Evolutionary conservation across 352 stramenopile species (phyloP).

Genomic region (Phytophthora pinifolia): DNA sequence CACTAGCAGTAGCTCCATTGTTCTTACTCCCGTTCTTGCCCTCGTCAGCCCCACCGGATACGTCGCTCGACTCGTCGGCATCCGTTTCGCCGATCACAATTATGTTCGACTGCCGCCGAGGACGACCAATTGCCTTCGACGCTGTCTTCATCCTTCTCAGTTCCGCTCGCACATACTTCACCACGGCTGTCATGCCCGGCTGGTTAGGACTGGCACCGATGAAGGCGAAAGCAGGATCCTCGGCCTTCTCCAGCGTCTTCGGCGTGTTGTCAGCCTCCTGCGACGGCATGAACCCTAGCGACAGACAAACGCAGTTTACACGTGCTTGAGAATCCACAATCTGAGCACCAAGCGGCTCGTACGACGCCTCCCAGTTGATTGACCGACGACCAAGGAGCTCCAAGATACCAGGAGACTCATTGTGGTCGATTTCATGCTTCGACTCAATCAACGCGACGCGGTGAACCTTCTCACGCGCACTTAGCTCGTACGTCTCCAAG

Average conservation of each 20-base stretch:
- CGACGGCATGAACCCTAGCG: slow-evolving; percentile 75
- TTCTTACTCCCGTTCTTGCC: slow-evolving; percentile 40
- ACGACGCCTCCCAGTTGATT: slow-evolving; percentile 89
- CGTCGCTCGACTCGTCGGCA: slow-evolving; percentile 68
- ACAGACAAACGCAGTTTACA: slow-evolving; percentile 87
- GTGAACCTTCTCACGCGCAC: slow-evolving; percentile 76
- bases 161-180: slow-evolving; percentile 73
- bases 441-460: slow-evolving; percentile 86
- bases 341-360: slow-evolving; percentile 77
- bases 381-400: slow-evolving; percentile 83
- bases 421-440: slow-evolving; percentile 87
- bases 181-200: slow-evolving; percentile 86
- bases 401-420: slow-evolving; percentile 71
- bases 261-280: slow-evolving; percentile 68
- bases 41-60: slow-evolving; percentile 60
- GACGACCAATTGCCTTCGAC: slow-evolving; percentile 28
- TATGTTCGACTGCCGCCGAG: slow-evolving; percentile 81
- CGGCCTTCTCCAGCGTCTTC: slow-evolving; percentile 74
- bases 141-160: slow-evolving; percentile 51
- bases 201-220: slow-evolving; percentile 73
- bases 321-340: slow-evolving; percentile 86
- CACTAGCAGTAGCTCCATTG: slow-evolving; percentile 7
- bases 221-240: slow-evolving; percentile 84
- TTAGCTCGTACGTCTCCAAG: slow-evolving; percentile 75
- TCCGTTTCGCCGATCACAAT: slow-evolving; percentile 86